Evolutionary conservation across 2,329 filamentous ascomycete species (phyloP).

Genomic region (Neoascochyta sp.): DNA sequence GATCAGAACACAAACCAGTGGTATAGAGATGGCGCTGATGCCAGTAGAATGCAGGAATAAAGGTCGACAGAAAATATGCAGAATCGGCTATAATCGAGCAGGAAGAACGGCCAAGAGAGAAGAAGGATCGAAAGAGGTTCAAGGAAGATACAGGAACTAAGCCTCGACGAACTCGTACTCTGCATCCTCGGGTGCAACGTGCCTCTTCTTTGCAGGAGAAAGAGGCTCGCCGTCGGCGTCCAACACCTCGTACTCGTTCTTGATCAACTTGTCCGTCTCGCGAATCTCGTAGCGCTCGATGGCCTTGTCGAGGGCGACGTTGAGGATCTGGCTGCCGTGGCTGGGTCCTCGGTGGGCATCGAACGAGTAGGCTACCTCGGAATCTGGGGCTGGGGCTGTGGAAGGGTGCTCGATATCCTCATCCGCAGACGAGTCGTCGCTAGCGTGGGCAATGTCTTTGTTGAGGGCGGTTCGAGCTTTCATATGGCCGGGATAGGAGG

Average conservation of each 20-base stretch:
- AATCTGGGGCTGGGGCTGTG: constrained; percentile 45
- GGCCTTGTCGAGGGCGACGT: constrained; percentile 54
- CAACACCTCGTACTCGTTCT: constrained; percentile 57
- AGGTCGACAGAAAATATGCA: constrained; percentile 23
- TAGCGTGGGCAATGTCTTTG: constrained; percentile 43
- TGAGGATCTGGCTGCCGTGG: constrained; percentile 56
- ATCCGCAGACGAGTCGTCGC: constrained; percentile 44
- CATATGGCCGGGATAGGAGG: constrained; percentile 22
- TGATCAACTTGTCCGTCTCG: constrained; percentile 59
- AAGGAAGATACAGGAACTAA: constrained; percentile 10
- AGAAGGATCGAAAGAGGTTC: constrained; percentile 7
- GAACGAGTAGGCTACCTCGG: constrained; percentile 53
- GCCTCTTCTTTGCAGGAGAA: constrained; percentile 34
- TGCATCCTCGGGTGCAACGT: constrained; percentile 36
- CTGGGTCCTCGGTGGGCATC: constrained; percentile 49
- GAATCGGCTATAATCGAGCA: constrained; percentile 15
- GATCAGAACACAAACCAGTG: constrained; percentile 14
- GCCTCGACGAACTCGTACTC: constrained; percentile 43
- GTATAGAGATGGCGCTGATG: constrained; percentile 16
- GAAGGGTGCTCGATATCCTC: constrained; percentile 45
- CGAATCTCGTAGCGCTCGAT: constrained; percentile 58
- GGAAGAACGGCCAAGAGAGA: too few relatives aligned
- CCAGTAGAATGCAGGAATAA: constrained; percentile 14
- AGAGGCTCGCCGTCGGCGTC: constrained; percentile 41
- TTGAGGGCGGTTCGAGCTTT: constrained; percentile 38